A percentile compares a stretch with the other conserved stretches of the same genome.
phyloP scores from a whole-genome alignment of 352 stramenopile genomes.

The Pythium brachiatum region DNA sequence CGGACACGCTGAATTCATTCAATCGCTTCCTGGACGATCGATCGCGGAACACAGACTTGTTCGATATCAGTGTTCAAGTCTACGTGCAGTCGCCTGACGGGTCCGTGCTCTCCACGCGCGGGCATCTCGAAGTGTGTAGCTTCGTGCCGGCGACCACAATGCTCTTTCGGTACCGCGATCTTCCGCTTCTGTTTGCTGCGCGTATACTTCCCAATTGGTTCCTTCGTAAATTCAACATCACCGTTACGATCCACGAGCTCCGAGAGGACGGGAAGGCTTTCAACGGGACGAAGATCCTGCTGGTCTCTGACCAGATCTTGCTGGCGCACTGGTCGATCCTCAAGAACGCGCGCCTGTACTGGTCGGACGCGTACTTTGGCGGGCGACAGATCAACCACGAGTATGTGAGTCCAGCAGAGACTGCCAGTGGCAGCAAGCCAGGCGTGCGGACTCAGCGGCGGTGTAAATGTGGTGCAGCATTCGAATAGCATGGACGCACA shows the following conservation, averaged over 20 bases:
- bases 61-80: constrained; percentile 31
- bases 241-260: constrained; percentile 31
- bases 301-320: constrained; percentile 31
- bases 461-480: not conserved
- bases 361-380: constrained; percentile 15
- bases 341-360: constrained; percentile 20
- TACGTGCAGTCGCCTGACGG: constrained; percentile 22
- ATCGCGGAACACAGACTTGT: constrained; percentile 26
- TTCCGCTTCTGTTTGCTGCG: constrained; percentile 29
- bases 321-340: constrained; percentile 33
- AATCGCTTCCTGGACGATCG: constrained; percentile 38
- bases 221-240: constrained; percentile 37
- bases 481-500: too few relatives aligned
- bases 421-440: not conserved
- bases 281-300: constrained; percentile 17
- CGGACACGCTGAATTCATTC: constrained; percentile 28
- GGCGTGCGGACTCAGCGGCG: not conserved
- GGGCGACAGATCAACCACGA: not conserved
- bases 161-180: constrained; percentile 32
- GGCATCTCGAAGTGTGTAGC: constrained; percentile 30
- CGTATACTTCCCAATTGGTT: constrained; percentile 24
- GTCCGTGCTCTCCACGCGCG: constrained; percentile 29
- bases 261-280: constrained; percentile 17
- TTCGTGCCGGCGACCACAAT: constrained; percentile 33
- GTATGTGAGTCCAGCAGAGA: not conserved